Evolutionary conservation across 2,329 filamentous ascomycete genomes (phyloP), one percentile per base, ranked within the genome.

Genomic region (Colletotrichum somersetense): DNA sequence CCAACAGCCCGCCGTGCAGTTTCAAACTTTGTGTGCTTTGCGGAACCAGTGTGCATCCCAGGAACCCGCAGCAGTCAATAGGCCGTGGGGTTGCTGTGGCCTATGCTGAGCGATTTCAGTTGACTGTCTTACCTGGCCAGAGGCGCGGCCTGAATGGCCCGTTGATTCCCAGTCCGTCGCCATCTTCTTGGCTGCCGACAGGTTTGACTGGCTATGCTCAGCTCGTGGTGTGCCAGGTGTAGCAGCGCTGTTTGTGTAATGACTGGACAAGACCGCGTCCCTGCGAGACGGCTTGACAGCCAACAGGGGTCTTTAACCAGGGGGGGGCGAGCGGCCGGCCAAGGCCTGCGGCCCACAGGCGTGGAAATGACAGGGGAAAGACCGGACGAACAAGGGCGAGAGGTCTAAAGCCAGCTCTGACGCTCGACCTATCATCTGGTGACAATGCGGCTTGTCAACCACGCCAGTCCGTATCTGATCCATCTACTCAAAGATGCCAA

Each of bases 321-420:
- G 57, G 62, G 67, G 58, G 56, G 53, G 62, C 30, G 38, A 53
- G 48, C 26, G 20, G 46, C 26, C 56, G 23, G 23, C 38, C 65
- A 62, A 30, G 30, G 4, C 3, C 30, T 30, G 30, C 35, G 53
- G 53, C 46, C 58, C 64, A 61, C 35, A 62, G 56, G 55, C 59
- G 44, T 55, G 53, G 58, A 72, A 69, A 69, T 64, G 30, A 64
- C 65, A 69, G 69, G 66, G 68, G 57, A 14, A 56, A 72, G 53
- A 72, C 69, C 59, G 59, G 69, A 72, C 26, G 66, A 72, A 72
- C 66, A 64, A 57, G 66, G 69, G 44, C 55, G 16, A 30, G 46
- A 59, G 53, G 11, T 30, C 16, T n/a, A 11, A 38, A 46, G 35
- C 16, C 33, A 30, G 16, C 11, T 42, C 55, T 48, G 6, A 30